Percentiles rank a stretch among this genome's conserved stretches.
Evolutionary conservation across 2,329 filamentous ascomycete genomes (phyloP).

Genomic region (Graphilbum fragrans): DNA sequence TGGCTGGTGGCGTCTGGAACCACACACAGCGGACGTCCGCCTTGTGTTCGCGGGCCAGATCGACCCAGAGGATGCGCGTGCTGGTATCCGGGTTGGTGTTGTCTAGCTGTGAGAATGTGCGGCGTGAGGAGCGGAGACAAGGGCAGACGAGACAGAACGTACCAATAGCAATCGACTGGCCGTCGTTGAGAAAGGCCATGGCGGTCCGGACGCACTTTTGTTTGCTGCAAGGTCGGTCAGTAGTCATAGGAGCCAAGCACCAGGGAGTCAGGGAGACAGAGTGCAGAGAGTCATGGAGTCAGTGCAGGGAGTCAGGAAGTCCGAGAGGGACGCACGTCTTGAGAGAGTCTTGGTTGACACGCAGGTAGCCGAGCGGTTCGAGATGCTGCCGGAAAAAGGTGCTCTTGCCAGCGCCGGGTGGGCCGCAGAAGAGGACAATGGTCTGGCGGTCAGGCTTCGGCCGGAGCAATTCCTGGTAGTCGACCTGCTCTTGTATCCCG

Average conservation of each 20-base stretch:
- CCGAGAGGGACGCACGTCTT: conserved; percentile 41
- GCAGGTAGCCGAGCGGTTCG: conserved; percentile 65
- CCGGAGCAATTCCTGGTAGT: conserved; percentile 46
- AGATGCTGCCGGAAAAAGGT: conserved; percentile 76
- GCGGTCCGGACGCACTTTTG: conserved; percentile 64
- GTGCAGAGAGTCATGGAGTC: too few relatives aligned
- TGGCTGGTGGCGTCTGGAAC: conserved; percentile 58
- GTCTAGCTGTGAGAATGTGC: conserved; percentile 37
- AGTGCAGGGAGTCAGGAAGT: too few relatives aligned
- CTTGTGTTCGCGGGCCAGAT: conserved; percentile 55
- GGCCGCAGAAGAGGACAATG: conserved; percentile 76
- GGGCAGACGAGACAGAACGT: background rate
- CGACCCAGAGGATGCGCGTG: conserved; percentile 66
- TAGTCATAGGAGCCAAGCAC: background rate
- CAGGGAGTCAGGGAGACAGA: background rate
- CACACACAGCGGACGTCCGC: conserved; percentile 76
- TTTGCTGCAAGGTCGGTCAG: conserved; percentile 19
- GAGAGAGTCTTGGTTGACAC: conserved; percentile 82
- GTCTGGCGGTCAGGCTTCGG: too few relatives aligned
- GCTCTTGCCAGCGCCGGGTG: conserved; percentile 83
- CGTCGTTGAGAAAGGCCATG: conserved; percentile 47
- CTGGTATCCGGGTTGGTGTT: conserved; percentile 87
- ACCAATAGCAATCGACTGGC: conserved; percentile 68
- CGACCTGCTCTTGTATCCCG: background rate
- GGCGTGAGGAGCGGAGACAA: conserved; percentile 3